Evolutionary conservation across 129 eudicot species (phyloP), one percentile per base, ranked within the genome.

Genomic region (Lonicera japonica): DNA sequence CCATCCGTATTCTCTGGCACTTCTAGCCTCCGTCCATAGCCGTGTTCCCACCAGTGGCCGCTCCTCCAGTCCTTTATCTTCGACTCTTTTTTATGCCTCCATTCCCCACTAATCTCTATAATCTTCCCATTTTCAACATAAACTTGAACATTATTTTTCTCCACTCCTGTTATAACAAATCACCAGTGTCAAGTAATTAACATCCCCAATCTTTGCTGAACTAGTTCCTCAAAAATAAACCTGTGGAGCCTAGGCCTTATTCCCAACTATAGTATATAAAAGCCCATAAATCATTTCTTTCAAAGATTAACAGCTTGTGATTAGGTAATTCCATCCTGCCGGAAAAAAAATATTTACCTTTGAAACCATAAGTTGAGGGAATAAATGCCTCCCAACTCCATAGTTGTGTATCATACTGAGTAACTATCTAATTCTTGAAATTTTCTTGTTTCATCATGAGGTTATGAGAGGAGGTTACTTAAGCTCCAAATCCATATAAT

Each of bases 21-120:
- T 64, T 88, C 94, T 12, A 88, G 64, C 73, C 94, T 82, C 45
- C 94, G 48, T 19, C 79, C 96, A 62, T 21, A 79, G 15, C 96
- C 94, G 63, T 72, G 70, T 63, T 88, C 96, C 96, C 96, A 88
- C 96, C 96, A 84, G 41, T 88, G 62, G 58, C 75, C 54, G 17
- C 70, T 76, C 52, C 71, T 82, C 94, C 96, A 88, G 47, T 84
- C 84, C 63, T 46, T 71, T 16, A 71, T 39, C 75, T 56, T 74
- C 1, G 78, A 50, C 43, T 68, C 86, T 17, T 46, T 63, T 9
- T 73, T 68, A 54, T 62, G 77, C 77, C 58, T 81, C 83, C 81
- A 81, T 29, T 74, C 52, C 52, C 89, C 94, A 63, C 83, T 74
- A 9, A 88, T 79, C 75, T 85, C 94, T 45, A 85, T 20, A 63